Conservation (phyloP, 2,329 filamentous ascomycete genomes). For the Fusarium sp. region DNA sequence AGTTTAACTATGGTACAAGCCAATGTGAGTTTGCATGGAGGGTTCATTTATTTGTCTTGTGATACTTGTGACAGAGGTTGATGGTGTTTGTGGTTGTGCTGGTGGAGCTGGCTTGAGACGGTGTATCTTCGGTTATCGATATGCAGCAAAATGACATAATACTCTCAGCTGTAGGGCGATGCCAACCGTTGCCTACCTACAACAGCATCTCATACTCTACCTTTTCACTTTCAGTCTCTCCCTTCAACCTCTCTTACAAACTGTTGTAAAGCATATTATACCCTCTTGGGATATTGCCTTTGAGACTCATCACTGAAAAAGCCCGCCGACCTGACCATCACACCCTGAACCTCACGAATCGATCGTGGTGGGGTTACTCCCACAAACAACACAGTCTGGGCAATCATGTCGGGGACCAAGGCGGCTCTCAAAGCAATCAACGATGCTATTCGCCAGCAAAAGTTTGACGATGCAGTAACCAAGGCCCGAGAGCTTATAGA, state of each 20-base stretch:
- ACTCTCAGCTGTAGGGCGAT: neutral
- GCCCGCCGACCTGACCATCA: neutral
- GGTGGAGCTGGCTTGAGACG: neutral
- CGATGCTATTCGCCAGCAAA: slow-evolving; percentile 79
- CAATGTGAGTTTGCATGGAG: neutral
- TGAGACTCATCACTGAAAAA: neutral
- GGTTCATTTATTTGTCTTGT: neutral
- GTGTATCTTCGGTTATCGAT: slow-evolving; percentile 1
- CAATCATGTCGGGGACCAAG: slow-evolving; percentile 70
- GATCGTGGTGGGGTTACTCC: slow-evolving; percentile 35
- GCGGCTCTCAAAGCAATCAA: slow-evolving; percentile 84
- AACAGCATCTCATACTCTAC: neutral
- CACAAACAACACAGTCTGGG: slow-evolving; percentile 20
- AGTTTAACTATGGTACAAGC: neutral
- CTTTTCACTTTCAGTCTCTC: neutral
- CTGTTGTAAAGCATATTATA: neutral
- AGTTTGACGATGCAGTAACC: slow-evolving; percentile 80
- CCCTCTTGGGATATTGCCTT: neutral
- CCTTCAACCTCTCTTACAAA: neutral
- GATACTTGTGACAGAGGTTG: neutral
- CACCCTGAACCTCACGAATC: neutral
- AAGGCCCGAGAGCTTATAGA: slow-evolving; percentile 78
- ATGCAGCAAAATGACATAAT: slow-evolving; percentile 1
- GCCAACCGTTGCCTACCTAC: neutral
- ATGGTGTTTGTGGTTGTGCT: neutral